These are phyloP conservation scores for Corynespora cassiicola DNA, from an alignment of 2,329 filamentous ascomycete species.

Conservation along the genomic window DNA sequence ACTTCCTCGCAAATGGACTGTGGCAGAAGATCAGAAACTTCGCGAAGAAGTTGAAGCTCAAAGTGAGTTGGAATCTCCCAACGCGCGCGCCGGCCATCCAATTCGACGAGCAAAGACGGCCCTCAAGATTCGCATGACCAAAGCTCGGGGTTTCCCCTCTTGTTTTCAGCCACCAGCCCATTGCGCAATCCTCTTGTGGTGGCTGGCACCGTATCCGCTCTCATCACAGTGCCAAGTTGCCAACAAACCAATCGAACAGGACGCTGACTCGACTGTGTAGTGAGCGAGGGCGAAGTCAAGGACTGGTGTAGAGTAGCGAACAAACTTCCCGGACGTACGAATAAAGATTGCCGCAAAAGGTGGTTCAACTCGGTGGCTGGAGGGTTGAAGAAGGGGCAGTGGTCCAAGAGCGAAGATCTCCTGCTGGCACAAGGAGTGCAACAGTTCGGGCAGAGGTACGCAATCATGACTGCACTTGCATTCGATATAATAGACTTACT, in stretches of 20 bases:
- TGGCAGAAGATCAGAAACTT: conserved; percentile 31
- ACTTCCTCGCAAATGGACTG: conserved; percentile 36
- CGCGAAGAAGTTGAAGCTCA: conserved; percentile 35
- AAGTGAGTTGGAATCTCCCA: conserved; percentile 21
- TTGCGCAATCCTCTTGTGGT: no score
- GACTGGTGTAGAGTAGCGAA: conserved; percentile 46
- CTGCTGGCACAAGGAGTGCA: conserved; percentile 42
- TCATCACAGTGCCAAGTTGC: neutral
- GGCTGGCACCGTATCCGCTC: no score
- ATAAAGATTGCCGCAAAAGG: conserved; percentile 55
- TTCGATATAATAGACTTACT: neutral
- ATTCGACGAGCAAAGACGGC: no score
- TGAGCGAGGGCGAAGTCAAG: conserved; percentile 28
- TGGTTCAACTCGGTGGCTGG: conserved; percentile 49
- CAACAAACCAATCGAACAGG: conserved; percentile 2
- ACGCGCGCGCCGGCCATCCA: no score
- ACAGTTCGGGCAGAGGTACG: conserved; percentile 46
- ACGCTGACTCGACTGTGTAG: conserved; percentile 9
- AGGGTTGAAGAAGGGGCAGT: conserved; percentile 50
- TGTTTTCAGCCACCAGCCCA: no score
- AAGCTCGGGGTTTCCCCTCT: no score
- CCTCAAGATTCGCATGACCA: no score
- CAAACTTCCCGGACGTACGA: conserved; percentile 47
- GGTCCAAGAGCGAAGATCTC: conserved; percentile 46
- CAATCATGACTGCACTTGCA: no score